Evolutionary conservation across 345 rosid genomes (phyloP).

Genomic region (Tarenaya hassleriana): DNA sequence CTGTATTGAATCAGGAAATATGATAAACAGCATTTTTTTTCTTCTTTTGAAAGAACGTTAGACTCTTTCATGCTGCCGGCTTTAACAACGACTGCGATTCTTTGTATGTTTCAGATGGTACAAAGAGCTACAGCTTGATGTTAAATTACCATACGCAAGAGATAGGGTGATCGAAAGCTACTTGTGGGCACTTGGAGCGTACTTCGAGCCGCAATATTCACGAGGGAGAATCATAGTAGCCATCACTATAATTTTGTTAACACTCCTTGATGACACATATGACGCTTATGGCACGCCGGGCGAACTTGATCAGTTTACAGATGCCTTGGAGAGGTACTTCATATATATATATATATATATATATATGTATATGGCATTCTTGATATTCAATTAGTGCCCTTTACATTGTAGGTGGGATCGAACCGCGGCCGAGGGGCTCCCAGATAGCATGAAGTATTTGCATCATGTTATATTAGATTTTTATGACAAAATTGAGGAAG

Average conservation of each 20-base stretch:
- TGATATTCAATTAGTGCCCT: too few relatives aligned
- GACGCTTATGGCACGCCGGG: slow-evolving; percentile 18
- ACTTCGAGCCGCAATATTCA: slow-evolving; percentile 7
- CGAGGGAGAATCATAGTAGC: neutral
- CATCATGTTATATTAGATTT: slow-evolving; percentile 7
- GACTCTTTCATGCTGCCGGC: too few relatives aligned
- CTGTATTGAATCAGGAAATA: too few relatives aligned
- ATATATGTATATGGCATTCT: too few relatives aligned
- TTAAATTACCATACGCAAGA: slow-evolving; percentile 8
- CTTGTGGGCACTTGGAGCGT: slow-evolving; percentile 17
- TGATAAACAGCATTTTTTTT: too few relatives aligned
- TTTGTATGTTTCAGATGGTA: slow-evolving; percentile 9
- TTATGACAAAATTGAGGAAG: neutral
- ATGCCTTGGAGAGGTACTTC: neutral
- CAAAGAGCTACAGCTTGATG: neutral
- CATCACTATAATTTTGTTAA: neutral
- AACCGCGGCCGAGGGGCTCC: slow-evolving; percentile 9
- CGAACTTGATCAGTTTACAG: slow-evolving; percentile 18
- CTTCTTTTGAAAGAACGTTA: too few relatives aligned
- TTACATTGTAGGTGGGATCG: slow-evolving; percentile 12
- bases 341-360: too few relatives aligned
- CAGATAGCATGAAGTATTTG: slow-evolving; percentile 8
- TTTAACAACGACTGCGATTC: too few relatives aligned
- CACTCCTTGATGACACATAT: slow-evolving; percentile 18
- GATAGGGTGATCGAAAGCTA: slow-evolving; percentile 7